These are phyloP conservation scores for Hevea brasiliensis DNA, from an alignment of 345 rosid species.

Conservation along the genomic window DNA sequence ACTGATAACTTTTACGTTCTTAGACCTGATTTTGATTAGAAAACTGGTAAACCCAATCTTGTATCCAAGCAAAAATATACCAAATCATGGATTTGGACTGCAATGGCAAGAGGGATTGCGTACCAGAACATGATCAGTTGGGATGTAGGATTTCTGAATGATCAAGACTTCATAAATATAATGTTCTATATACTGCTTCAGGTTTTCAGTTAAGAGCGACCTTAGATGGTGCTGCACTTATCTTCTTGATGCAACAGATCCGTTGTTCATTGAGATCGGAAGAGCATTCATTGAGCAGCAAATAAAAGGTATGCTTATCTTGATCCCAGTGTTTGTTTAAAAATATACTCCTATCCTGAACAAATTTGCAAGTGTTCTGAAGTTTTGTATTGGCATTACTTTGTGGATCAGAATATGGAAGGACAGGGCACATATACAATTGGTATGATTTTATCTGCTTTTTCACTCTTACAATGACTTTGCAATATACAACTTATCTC, in stretches of 20 bases:
- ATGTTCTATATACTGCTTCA: slow-evolving; percentile 23
- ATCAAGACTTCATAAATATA: slow-evolving; percentile 2
- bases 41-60: background rate
- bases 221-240: slow-evolving; percentile 69
- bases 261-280: slow-evolving; percentile 69
- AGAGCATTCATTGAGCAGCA: slow-evolving; percentile 60
- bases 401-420: slow-evolving; percentile 60
- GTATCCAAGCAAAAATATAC: background rate
- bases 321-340: slow-evolving; percentile 6
- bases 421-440: slow-evolving; percentile 63
- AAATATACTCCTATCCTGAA: slow-evolving; percentile 10
- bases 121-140: background rate
- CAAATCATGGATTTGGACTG: slow-evolving; percentile 2
- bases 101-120: background rate
- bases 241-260: slow-evolving; percentile 79
- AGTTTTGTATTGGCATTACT: slow-evolving; percentile 6
- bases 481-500: background rate
- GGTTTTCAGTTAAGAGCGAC: slow-evolving; percentile 65
- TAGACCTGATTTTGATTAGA: background rate
- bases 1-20: background rate
- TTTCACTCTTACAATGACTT: background rate
- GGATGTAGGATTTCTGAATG: slow-evolving; percentile 1
- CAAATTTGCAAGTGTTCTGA: slow-evolving; percentile 12
- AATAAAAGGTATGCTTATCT: slow-evolving; percentile 38
- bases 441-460: slow-evolving; percentile 44